phyloP scores from a whole-genome alignment of 768 basidiomycete genomes.

The Mycena latifolia region DNA sequence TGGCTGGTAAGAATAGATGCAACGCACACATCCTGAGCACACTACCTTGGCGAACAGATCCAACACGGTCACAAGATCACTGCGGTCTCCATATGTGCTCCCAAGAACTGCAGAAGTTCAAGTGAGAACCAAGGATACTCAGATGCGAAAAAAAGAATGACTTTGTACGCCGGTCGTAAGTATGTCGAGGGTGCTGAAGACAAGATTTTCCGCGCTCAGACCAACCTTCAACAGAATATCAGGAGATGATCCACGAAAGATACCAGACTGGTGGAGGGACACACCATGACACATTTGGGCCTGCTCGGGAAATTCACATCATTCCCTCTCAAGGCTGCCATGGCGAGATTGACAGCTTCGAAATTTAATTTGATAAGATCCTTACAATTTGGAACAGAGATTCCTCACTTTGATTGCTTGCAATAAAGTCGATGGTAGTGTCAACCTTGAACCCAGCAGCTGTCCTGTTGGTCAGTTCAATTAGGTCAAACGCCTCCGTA shows the following conservation, averaged over 20 bases:
- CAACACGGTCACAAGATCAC: background rate
- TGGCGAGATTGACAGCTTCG: slow-evolving; percentile 30
- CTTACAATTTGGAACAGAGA: background rate
- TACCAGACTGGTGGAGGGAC: too few relatives aligned
- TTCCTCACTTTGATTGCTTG: slow-evolving; percentile 36
- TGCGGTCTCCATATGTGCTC: background rate
- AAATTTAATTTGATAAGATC: background rate
- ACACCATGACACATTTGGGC: slow-evolving; percentile 5
- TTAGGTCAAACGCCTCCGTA: slow-evolving; percentile 34
- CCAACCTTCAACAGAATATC: slow-evolving; percentile 13
- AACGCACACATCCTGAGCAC: background rate
- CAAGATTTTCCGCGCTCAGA: slow-evolving; percentile 23
- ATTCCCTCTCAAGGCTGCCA: slow-evolving; percentile 29
- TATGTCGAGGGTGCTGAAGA: slow-evolving; percentile 14
- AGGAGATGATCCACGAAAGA: too few relatives aligned
- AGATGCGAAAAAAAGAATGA: background rate
- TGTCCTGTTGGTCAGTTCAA: slow-evolving; percentile 30
- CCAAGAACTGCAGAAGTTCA: background rate
- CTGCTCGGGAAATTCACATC: slow-evolving; percentile 20
- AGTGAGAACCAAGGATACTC: background rate
- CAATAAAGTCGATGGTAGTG: slow-evolving; percentile 40
- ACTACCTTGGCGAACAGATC: slow-evolving; percentile 1
- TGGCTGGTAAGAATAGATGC: background rate
- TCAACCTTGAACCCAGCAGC: slow-evolving; percentile 35
- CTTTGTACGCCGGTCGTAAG: slow-evolving; percentile 20